Percentiles rank a stretch among this genome's conserved stretches.
Conservation (phyloP, 2,329 filamentous ascomycete genomes). For the Teratosphaeria zuluensis region DNA sequence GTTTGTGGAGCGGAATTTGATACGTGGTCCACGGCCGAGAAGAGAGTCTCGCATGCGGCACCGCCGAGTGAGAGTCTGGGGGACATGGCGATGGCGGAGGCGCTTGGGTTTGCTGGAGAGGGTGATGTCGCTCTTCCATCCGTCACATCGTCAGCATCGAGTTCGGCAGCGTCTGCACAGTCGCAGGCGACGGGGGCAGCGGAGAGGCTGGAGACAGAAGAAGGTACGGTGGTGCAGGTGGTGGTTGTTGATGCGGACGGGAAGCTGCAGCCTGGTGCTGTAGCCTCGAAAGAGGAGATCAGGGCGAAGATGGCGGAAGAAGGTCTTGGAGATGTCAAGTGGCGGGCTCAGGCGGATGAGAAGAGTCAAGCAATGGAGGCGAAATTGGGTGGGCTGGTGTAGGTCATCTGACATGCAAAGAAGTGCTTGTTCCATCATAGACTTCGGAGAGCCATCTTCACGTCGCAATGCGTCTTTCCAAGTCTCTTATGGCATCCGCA, state of each 20-base stretch:
- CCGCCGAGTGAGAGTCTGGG: background rate
- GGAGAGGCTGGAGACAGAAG: background rate
- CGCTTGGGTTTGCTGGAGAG: background rate
- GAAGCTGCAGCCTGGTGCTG: background rate
- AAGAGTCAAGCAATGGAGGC: background rate
- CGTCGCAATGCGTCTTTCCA: background rate
- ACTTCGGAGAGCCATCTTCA: no score
- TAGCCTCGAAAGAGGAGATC: background rate
- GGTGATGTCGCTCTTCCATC: background rate
- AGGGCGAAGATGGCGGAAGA: background rate
- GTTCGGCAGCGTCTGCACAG: background rate
- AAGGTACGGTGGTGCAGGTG: background rate
- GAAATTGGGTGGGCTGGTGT: background rate
- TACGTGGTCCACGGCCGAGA: conserved; percentile 2
- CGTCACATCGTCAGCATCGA: background rate
- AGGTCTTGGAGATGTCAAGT: background rate
- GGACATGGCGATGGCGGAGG: background rate
- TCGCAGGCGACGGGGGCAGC: background rate
- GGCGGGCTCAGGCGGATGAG: background rate
- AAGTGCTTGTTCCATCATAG: no score
- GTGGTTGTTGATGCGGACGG: background rate
- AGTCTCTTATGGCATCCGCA: background rate
- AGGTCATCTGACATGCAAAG: background rate
- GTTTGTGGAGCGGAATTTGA: conserved; percentile 22
- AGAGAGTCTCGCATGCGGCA: background rate